Conservation (phyloP, 1,284 basidiomycete species). For the Inonotus hispidus region DNA sequence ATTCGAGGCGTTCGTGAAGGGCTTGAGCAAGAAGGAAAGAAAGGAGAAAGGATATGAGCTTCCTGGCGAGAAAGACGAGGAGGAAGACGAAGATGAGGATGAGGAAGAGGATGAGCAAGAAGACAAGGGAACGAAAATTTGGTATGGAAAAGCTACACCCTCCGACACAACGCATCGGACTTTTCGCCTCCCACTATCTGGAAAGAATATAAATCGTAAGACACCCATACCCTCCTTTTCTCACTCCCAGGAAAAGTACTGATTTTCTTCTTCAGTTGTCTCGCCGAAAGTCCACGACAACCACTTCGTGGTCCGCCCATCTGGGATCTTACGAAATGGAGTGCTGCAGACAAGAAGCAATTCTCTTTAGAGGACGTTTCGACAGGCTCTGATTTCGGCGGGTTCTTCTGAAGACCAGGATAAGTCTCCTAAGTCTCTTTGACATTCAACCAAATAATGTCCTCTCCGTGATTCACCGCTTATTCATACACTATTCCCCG, state of each 20-base stretch:
- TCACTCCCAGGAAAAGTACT: background rate
- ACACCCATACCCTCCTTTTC: background rate
- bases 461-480: no score
- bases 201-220: slow-evolving; percentile 35
- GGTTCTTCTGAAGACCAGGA: no score
- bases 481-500: no score
- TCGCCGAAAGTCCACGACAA: background rate
- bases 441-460: no score
- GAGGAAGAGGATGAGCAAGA: slow-evolving; percentile 24
- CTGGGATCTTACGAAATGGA: slow-evolving; percentile 36
- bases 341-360: slow-evolving; percentile 26
- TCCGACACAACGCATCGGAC: slow-evolving; percentile 17
- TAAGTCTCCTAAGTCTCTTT: no score
- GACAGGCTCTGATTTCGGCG: background rate
- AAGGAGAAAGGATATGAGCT: slow-evolving; percentile 20
- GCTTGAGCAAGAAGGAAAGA: slow-evolving; percentile 23
- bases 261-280: background rate
- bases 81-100: slow-evolving; percentile 24
- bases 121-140: slow-evolving; percentile 23
- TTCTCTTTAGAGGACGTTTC: slow-evolving; percentile 21
- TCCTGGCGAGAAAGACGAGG: slow-evolving; percentile 23
- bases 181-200: slow-evolving; percentile 29
- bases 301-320: slow-evolving; percentile 30
- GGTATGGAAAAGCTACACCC: slow-evolving; percentile 26
- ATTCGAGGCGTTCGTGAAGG: slow-evolving; percentile 29